These are phyloP conservation scores for Leccinum pellstonianum DNA, from an alignment of 768 basidiomycete genomes.

Conservation along the genomic window DNA sequence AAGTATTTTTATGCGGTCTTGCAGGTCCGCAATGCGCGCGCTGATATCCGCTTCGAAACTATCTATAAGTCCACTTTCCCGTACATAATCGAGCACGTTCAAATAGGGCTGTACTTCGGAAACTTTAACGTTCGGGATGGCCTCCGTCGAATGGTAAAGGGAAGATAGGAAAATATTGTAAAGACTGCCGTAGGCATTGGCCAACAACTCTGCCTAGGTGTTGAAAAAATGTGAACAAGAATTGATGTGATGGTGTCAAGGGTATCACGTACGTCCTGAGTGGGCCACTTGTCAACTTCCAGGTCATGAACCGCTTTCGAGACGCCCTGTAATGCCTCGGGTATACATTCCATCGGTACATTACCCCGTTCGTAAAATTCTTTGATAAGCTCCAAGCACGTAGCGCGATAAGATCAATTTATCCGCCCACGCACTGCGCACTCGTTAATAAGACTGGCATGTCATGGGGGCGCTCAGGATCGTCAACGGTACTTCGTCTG, in stretches of 20 bases:
- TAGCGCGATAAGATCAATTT: slow-evolving; percentile 69
- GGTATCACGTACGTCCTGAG: slow-evolving; percentile 66
- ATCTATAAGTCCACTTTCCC: slow-evolving; percentile 66
- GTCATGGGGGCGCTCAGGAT: slow-evolving; percentile 68
- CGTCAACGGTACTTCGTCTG: slow-evolving; percentile 92
- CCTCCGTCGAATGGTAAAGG: slow-evolving; percentile 82
- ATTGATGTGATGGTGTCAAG: not conserved
- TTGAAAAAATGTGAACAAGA: slow-evolving; percentile 8
- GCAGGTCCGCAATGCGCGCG: slow-evolving; percentile 64
- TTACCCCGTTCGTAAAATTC: slow-evolving; percentile 86
- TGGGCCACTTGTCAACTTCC: slow-evolving; percentile 74
- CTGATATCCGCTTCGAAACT: slow-evolving; percentile 72
- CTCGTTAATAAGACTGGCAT: slow-evolving; percentile 83
- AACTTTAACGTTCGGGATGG: slow-evolving; percentile 69
- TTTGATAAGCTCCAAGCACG: slow-evolving; percentile 79
- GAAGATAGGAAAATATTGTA: slow-evolving; percentile 86
- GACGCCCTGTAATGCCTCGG: slow-evolving; percentile 80
- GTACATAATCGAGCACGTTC: slow-evolving; percentile 66
- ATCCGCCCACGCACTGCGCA: slow-evolving; percentile 91
- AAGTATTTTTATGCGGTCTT: slow-evolving; percentile 60
- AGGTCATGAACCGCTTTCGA: slow-evolving; percentile 68
- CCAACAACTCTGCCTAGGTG: slow-evolving; percentile 63
- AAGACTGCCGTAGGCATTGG: slow-evolving; percentile 64
- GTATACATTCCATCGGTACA: slow-evolving; percentile 92
- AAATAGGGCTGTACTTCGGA: slow-evolving; percentile 67